Percentiles rank a stretch among this genome's conserved stretches.
Evolutionary conservation across 768 basidiomycete genomes (phyloP).

Genomic region (Russula ochroleuca): DNA sequence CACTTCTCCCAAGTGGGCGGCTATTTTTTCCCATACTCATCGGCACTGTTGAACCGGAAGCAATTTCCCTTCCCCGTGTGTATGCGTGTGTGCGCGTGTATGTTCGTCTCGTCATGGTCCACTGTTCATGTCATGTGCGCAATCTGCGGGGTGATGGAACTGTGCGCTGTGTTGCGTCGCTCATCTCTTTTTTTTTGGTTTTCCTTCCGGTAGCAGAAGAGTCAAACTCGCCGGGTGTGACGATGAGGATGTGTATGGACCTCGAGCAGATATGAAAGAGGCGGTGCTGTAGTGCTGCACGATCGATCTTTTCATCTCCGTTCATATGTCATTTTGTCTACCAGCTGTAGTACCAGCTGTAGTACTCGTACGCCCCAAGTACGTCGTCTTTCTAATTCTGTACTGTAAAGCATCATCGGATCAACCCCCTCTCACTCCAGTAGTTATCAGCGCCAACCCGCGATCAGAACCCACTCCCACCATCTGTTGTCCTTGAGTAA

Average conservation of each 20-base stretch:
- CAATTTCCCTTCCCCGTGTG: neutral
- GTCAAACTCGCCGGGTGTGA: neutral
- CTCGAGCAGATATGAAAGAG: too few relatives aligned
- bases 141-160: neutral
- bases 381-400: neutral
- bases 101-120: neutral
- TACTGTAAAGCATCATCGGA: neutral
- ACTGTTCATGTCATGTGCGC: neutral
- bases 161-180: neutral
- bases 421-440: neutral
- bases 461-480: neutral
- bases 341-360: neutral
- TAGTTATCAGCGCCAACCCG: neutral
- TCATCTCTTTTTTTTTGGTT: too few relatives aligned
- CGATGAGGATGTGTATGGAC: neutral
- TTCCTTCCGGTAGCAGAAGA: neutral
- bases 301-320: neutral
- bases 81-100: too few relatives aligned
- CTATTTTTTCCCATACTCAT: too few relatives aligned
- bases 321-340: neutral
- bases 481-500: neutral
- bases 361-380: neutral
- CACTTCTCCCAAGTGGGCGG: neutral
- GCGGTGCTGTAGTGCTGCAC: neutral
- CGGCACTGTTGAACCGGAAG: neutral